Conservation (phyloP, 2,329 filamentous ascomycete species). For the Xylogone sp. region DNA sequence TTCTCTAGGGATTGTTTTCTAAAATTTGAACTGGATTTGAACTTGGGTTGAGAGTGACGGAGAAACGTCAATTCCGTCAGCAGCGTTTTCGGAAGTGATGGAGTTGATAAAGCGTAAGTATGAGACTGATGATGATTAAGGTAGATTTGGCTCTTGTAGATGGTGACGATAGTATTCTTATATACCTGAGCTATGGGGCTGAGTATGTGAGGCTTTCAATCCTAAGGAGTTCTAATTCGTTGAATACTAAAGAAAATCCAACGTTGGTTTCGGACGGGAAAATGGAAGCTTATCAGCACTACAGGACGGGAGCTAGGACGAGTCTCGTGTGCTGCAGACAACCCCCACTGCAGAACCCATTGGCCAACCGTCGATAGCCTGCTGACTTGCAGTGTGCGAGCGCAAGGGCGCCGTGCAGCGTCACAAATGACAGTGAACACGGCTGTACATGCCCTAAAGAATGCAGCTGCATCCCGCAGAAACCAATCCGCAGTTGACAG, state of each 20-base stretch:
- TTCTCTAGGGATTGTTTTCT: constrained; percentile 5
- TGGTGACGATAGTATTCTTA: no score
- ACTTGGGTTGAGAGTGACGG: background rate
- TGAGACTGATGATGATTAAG: no score
- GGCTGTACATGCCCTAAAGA: no score
- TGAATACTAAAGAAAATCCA: background rate
- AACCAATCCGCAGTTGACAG: background rate
- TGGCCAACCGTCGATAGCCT: background rate
- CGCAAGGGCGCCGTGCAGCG: background rate
- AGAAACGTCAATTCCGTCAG: background rate
- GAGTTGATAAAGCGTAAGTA: no score
- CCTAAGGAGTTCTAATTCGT: background rate
- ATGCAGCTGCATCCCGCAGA: background rate
- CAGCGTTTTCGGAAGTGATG: no score
- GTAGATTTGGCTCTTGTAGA: no score
- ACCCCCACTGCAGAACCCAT: background rate
- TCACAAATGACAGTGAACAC: background rate
- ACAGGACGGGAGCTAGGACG: background rate
- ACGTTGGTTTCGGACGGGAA: no score
- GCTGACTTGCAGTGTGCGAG: background rate
- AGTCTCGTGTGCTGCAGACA: background rate
- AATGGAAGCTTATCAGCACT: background rate
- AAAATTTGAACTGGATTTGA: no score
- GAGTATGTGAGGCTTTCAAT: no score
- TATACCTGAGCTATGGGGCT: no score